Percentiles rank a stretch among this genome's conserved stretches.
These are phyloP conservation scores for Vitis hybrid DNA, from an alignment of 177 flowering plant species.

Conservation along the genomic window DNA sequence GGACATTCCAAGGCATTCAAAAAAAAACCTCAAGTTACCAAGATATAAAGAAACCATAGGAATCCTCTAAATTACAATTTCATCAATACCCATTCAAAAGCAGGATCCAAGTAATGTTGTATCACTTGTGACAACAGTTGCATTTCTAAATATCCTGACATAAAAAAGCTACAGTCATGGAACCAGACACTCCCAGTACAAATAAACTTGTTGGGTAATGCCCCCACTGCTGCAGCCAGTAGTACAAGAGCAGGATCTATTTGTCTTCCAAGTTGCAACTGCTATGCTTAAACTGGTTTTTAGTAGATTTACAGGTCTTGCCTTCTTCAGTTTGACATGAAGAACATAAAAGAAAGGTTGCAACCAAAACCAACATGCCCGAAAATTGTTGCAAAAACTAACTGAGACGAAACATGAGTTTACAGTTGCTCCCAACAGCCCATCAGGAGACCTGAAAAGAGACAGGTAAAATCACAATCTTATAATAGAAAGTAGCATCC, in stretches of 20 bases:
- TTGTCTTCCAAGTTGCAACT: constrained; percentile 42
- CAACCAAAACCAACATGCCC: constrained; percentile 57
- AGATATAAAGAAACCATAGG: constrained; percentile 17
- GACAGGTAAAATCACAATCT: constrained; percentile 34
- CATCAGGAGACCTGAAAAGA: constrained; percentile 76
- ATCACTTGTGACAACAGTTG: constrained; percentile 38
- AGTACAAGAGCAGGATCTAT: constrained; percentile 39
- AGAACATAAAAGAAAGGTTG: constrained; percentile 31
- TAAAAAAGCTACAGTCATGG: constrained; percentile 36
- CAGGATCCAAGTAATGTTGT: constrained; percentile 19
- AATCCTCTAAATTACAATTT: constrained; percentile 23
- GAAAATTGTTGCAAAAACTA: constrained; percentile 54
- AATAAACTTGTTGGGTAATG: constrained; percentile 32
- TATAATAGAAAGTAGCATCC: constrained; percentile 16
- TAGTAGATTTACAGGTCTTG: constrained; percentile 42
- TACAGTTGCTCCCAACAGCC: constrained; percentile 66
- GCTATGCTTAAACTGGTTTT: constrained; percentile 33
- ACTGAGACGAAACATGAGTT: constrained; percentile 62
- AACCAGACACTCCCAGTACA: constrained; percentile 40
- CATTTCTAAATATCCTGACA: constrained; percentile 34
- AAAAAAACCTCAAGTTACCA: constrained; percentile 11
- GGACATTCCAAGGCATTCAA: constrained; percentile 27
- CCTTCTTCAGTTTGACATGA: constrained; percentile 56
- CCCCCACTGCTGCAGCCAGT: constrained; percentile 46
- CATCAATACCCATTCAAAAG: constrained; percentile 22